phyloP scores from a whole-genome alignment of 768 basidiomycete genomes.

The Tylopilus subfusipes region DNA sequence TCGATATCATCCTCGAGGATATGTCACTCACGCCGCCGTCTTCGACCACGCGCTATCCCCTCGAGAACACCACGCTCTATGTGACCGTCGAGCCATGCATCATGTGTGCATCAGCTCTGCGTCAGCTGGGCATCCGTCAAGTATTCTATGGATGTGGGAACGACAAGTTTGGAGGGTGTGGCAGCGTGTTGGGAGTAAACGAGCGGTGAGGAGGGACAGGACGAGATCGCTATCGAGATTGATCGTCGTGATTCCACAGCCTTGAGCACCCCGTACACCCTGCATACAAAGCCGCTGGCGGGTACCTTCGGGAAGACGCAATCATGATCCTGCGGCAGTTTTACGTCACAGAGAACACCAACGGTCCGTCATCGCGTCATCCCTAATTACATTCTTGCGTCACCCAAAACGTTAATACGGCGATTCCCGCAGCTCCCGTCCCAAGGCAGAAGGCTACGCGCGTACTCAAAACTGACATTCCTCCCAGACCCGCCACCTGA shows the following conservation, averaged over 20 bases:
- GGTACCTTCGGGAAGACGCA: constrained; percentile 76
- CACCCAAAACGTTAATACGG: constrained; percentile 10
- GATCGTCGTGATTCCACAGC: constrained; percentile 36
- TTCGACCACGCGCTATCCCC: constrained; percentile 48
- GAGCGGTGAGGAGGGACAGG: constrained; percentile 46
- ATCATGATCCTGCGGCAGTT: constrained; percentile 84
- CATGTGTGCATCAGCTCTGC: constrained; percentile 96
- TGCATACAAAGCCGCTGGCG: constrained; percentile 69
- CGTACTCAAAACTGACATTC: constrained; percentile 80
- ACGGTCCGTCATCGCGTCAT: constrained; percentile 53
- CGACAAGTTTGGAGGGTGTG: constrained; percentile 95
- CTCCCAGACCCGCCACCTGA: constrained; percentile 10
- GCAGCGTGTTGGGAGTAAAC: constrained; percentile 89
- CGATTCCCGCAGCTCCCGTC: constrained; percentile 60
- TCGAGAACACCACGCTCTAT: constrained; percentile 81
- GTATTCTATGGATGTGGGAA: constrained; percentile 95
- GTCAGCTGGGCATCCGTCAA: constrained; percentile 86
- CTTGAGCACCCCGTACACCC: constrained; percentile 71
- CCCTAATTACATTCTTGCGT: not conserved
- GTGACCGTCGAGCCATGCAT: constrained; percentile 99
- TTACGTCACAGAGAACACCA: constrained; percentile 90
- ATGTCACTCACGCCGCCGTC: constrained; percentile 48
- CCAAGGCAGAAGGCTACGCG: constrained; percentile 88
- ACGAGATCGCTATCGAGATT: not conserved
- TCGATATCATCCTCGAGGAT: constrained; percentile 79